phyloP scores from a whole-genome alignment of 2,329 filamentous ascomycete genomes.

The Neonectria punicea region DNA sequence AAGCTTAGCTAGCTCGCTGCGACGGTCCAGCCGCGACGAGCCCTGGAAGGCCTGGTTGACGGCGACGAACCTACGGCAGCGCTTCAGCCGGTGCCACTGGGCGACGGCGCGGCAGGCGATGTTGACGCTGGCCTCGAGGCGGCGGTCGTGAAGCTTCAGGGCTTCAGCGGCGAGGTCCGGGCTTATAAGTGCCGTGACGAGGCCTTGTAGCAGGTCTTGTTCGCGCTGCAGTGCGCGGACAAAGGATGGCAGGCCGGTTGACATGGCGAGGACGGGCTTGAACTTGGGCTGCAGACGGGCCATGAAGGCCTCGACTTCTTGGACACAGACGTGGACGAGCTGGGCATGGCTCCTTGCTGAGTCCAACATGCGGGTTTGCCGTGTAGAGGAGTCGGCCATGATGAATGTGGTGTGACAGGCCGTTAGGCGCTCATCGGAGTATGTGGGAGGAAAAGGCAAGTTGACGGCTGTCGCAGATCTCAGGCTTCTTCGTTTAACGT shows the following conservation, averaged over 20 bases:
- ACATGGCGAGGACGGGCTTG: neutral
- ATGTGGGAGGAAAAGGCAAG: neutral
- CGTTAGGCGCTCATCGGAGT: neutral
- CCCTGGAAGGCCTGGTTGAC: conserved; percentile 49
- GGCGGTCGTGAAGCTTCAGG: conserved; percentile 28
- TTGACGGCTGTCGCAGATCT: neutral
- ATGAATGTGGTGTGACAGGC: neutral
- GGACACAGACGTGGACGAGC: conserved; percentile 11
- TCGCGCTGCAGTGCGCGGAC: conserved; percentile 36
- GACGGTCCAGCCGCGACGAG: conserved; percentile 42
- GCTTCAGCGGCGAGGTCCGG: conserved; percentile 14
- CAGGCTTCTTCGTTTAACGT: neutral
- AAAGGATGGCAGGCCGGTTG: conserved; percentile 39
- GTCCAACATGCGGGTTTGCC: conserved; percentile 30
- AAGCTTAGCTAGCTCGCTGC: conserved; percentile 35
- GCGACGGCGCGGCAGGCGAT: conserved; percentile 33
- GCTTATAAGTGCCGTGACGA: conserved; percentile 24
- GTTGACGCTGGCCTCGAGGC: conserved; percentile 40
- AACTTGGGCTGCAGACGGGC: conserved; percentile 8
- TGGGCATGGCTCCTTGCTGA: conserved; percentile 20
- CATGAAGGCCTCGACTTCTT: conserved; percentile 18
- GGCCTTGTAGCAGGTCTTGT: conserved; percentile 19
- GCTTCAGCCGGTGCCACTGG: conserved; percentile 49
- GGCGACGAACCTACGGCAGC: conserved; percentile 44
- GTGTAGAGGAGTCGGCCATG: conserved; percentile 12